Conservation (phyloP, 768 basidiomycete species). For the Calocera cornea region DNA sequence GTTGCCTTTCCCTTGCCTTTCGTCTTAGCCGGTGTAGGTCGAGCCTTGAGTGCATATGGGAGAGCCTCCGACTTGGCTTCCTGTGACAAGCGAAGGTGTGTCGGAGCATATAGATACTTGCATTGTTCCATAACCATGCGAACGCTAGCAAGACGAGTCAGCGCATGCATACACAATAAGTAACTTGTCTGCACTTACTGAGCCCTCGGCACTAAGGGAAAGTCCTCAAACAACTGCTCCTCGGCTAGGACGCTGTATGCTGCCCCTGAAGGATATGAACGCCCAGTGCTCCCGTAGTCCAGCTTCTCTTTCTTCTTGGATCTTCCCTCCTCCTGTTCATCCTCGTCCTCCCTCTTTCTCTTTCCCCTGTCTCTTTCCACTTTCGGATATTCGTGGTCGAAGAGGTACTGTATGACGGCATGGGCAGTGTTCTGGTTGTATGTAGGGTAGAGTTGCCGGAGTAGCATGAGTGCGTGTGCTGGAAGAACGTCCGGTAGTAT, state of each 20-base stretch:
- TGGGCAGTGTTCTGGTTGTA: conserved; percentile 24
- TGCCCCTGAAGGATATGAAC: conserved; percentile 31
- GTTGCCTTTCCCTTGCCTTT: conserved; percentile 32
- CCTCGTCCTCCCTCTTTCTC: conserved; percentile 28
- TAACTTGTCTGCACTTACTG: not conserved
- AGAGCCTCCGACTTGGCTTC: conserved; percentile 20
- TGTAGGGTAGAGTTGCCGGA: conserved; percentile 27
- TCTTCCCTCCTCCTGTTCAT: conserved; percentile 6
- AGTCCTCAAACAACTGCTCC: conserved; percentile 31
- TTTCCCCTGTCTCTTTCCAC: conserved; percentile 31
- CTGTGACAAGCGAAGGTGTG: conserved; percentile 39
- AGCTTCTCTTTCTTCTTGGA: conserved; percentile 29
- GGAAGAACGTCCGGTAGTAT: conserved; percentile 59
- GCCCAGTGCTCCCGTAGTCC: conserved; percentile 41
- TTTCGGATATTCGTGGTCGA: conserved; percentile 53
- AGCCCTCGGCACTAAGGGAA: not conserved
- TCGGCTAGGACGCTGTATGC: conserved; percentile 37
- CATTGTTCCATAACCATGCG: not conserved
- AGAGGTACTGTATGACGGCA: conserved; percentile 42
- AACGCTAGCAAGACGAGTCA: not conserved
- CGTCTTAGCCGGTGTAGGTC: conserved; percentile 21
- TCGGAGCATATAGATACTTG: conserved; percentile 46
- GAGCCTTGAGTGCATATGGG: conserved; percentile 30
- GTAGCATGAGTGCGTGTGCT: conserved; percentile 36
- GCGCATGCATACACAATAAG: not conserved